These are phyloP conservation scores for Atkinsonella hypoxylon DNA, from an alignment of 2,329 filamentous ascomycete genomes.

Conservation along the genomic window DNA sequence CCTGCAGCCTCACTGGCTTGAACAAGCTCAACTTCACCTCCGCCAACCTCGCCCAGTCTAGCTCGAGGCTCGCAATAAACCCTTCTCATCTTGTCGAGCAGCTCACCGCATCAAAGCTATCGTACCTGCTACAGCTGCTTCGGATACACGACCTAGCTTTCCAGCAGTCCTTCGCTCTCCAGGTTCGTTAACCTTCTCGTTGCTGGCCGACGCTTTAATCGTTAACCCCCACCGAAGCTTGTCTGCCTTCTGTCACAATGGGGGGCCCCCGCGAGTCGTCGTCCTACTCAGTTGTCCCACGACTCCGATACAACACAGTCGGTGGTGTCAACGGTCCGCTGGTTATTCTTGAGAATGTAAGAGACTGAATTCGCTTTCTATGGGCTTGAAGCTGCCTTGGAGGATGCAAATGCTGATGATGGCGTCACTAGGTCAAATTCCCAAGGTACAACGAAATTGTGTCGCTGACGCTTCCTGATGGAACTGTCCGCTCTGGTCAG, in stretches of 20 bases:
- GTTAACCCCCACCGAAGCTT: slow-evolving; percentile 6
- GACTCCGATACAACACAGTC: slow-evolving; percentile 92
- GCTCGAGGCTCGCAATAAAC: slow-evolving; percentile 9
- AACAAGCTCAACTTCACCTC: slow-evolving; percentile 25
- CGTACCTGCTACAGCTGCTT: background rate
- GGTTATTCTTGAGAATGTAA: slow-evolving; percentile 92
- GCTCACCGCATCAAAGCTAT: background rate
- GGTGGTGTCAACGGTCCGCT: slow-evolving; percentile 95
- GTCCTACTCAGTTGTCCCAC: slow-evolving; percentile 46
- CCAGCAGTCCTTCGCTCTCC: background rate
- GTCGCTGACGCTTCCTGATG: slow-evolving; percentile 88
- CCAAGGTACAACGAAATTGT: slow-evolving; percentile 98
- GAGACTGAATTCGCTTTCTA: slow-evolving; percentile 1
- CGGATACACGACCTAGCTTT: background rate
- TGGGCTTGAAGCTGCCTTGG: background rate
- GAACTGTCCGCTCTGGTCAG: slow-evolving; percentile 84
- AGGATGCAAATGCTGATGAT: slow-evolving; percentile 11
- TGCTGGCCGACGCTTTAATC: background rate
- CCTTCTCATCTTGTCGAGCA: slow-evolving; percentile 1
- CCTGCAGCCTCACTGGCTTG: slow-evolving; percentile 12
- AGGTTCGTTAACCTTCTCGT: background rate
- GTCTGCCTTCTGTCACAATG: slow-evolving; percentile 25
- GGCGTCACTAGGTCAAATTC: slow-evolving; percentile 70
- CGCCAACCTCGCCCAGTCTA: slow-evolving; percentile 23
- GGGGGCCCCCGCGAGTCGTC: slow-evolving; percentile 46